phyloP scores from a whole-genome alignment of 139 green algal genomes.

The Closterium sp. region DNA sequence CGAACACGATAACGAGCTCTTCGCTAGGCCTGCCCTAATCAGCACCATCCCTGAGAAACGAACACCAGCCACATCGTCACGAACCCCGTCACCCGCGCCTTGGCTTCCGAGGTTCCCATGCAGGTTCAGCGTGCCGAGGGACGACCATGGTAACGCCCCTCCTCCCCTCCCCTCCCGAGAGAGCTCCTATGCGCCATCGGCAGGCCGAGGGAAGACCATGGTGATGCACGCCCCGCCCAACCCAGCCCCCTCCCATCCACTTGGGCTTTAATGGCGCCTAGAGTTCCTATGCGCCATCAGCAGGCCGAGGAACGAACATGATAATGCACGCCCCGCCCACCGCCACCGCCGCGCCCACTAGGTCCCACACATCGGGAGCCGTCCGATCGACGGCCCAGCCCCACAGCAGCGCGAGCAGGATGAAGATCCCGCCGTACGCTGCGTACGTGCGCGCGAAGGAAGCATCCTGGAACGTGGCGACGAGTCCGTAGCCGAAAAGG shows the following conservation, averaged over 20 bases:
- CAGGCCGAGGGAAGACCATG: neutral
- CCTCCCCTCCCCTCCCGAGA: no score
- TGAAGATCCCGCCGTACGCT: constrained; percentile 87
- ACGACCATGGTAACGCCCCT: no score
- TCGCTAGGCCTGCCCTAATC: no score
- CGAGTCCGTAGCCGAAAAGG: constrained; percentile 72
- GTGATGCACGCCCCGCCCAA: constrained; percentile 69
- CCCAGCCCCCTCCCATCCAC: neutral
- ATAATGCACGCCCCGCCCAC: constrained; percentile 69
- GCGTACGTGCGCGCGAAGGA: constrained; percentile 73
- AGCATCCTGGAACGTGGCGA: constrained; percentile 73
- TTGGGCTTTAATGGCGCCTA: no score
- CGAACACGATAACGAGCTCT: no score
- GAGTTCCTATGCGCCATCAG: neutral
- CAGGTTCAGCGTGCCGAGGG: no score
- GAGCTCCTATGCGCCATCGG: no score
- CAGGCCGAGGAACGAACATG: constrained; percentile 12
- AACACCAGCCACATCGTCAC: no score
- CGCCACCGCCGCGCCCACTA: constrained; percentile 67
- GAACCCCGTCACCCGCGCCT: no score
- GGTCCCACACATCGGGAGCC: constrained; percentile 75
- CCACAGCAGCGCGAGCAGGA: constrained; percentile 78
- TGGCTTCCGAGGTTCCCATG: no score
- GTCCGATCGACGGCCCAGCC: constrained; percentile 63
- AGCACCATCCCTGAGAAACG: no score